Base-by-base conservation (phyloP, 2,329 filamentous ascomycete species). In the Westerdykella aurantiaca region DNA sequence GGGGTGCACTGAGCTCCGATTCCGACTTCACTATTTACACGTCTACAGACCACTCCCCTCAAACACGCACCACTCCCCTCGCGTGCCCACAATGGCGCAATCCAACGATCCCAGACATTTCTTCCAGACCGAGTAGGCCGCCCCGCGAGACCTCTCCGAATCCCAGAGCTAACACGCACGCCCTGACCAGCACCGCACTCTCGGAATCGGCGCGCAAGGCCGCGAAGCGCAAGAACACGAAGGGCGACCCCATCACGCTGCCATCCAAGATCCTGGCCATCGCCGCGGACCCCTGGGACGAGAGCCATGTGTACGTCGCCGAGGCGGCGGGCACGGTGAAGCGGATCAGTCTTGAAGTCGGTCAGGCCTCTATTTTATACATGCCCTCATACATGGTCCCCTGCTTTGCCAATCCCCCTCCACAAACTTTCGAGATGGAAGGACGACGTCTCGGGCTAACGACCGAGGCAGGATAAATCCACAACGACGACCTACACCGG, bases 201-300 rank as follows among this genome's bases (percentile, higher is more conserved):
- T 62, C 69, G 51, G 72, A 77, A 54, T 72, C 72, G 47, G 68
- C 72, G 46, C 72, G 89, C 51, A 88, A 86, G 64, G 80, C 82
- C 17, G 79, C 81, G 54, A 85, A 85, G 62, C 74, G 79, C 22
- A 88, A 86, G 64, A 98, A 97, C 70, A 85, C 83, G 50, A 78
- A 86, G 74, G 93, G 93, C 61, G 77, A 82, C 48, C 93, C 91
- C 4, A 81, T 96, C 55, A 75, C 75, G 44, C 76, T 96, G 45
- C 82, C 85, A 52, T 91, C 88, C 51, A 98, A 98, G 71, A 80
- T 97, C 45, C 76, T 96, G 42, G 88, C 85, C 22, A 79, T 86
- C 23, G 70, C 80, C 17, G 63, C 77, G 10, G 87, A 95, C 61
- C 85, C 86, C 6, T 71, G 75, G 39, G 78, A 80, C 41, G 67